Evolutionary conservation across 768 basidiomycete species (phyloP).

Genomic region (Exsudoporus frostii): DNA sequence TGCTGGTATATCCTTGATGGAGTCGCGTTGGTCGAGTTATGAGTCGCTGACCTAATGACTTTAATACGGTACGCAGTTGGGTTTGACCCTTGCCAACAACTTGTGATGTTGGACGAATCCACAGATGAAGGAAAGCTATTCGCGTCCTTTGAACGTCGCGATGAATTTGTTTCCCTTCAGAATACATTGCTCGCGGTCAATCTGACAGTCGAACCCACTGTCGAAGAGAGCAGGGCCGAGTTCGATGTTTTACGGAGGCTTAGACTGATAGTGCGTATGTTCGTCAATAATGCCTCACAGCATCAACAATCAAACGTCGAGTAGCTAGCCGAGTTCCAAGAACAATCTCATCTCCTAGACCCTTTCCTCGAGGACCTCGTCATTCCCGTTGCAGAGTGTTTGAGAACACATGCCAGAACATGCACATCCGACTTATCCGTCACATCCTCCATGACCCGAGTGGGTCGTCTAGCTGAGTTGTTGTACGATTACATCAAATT

Average conservation of each 20-base stretch:
- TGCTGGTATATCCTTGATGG: not conserved
- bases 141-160: constrained; percentile 57
- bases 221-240: constrained; percentile 46
- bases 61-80: not conserved
- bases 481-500: constrained; percentile 84
- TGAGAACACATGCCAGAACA: constrained; percentile 54
- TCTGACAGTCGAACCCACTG: constrained; percentile 40
- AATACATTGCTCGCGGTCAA: constrained; percentile 47
- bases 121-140: constrained; percentile 43
- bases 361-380: constrained; percentile 82
- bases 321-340: constrained; percentile 87
- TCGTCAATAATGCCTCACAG: constrained; percentile 1
- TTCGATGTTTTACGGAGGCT: constrained; percentile 41
- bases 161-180: constrained; percentile 57
- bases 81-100: not conserved
- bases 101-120: constrained; percentile 38
- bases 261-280: constrained; percentile 47
- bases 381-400: constrained; percentile 61
- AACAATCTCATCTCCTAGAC: constrained; percentile 90
- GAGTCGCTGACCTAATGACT: constrained; percentile 23
- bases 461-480: constrained; percentile 54
- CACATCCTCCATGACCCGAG: constrained; percentile 35
- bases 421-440: constrained; percentile 30
- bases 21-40: no score
- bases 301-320: constrained; percentile 1